A percentile compares a stretch with the other conserved stretches of the same genome.
Conservation (phyloP, 1,139 yeast species). For the Wickerhamomyces sp. region DNA sequence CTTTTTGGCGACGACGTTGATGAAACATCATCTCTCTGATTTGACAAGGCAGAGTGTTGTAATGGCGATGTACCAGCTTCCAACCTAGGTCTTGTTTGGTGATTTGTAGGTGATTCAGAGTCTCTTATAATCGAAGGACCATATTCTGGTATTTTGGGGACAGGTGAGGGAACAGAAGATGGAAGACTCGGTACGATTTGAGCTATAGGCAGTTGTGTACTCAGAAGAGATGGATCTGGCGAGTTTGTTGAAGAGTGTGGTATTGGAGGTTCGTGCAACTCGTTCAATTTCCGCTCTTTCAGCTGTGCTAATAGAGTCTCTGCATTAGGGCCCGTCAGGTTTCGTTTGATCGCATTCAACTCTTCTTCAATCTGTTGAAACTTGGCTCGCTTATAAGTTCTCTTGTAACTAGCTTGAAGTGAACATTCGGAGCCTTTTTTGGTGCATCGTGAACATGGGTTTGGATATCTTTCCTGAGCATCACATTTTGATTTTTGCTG, state of each 20-base stretch:
- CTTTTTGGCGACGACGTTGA: background rate
- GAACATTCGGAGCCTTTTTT: constrained; percentile 69
- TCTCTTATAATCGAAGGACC: constrained; percentile 22
- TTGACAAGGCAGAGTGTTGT: background rate
- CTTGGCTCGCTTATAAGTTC: constrained; percentile 85
- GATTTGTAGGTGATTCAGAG: constrained; percentile 10
- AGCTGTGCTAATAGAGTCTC: constrained; percentile 35
- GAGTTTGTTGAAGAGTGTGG: background rate
- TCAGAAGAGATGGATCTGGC: background rate
- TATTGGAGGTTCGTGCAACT: too few relatives aligned
- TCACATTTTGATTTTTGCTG: constrained; percentile 93
- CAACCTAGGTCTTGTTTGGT: constrained; percentile 4
- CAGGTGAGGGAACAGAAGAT: constrained; percentile 6
- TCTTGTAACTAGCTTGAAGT: constrained; percentile 72
- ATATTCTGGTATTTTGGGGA: constrained; percentile 1
- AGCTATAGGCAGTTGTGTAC: background rate
- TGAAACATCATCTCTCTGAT: background rate
- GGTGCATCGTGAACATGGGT: constrained; percentile 78
- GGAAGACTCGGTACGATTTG: constrained; percentile 2
- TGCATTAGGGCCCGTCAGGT: constrained; percentile 48
- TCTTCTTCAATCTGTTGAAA: constrained; percentile 82
- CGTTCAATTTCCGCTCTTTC: constrained; percentile 13
- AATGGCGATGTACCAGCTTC: constrained; percentile 1
- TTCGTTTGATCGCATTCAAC: constrained; percentile 59
- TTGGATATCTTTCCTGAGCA: constrained; percentile 71